phyloP scores from a whole-genome alignment of 2,329 filamentous ascomycete species.

The Rutstroemia sp. region DNA sequence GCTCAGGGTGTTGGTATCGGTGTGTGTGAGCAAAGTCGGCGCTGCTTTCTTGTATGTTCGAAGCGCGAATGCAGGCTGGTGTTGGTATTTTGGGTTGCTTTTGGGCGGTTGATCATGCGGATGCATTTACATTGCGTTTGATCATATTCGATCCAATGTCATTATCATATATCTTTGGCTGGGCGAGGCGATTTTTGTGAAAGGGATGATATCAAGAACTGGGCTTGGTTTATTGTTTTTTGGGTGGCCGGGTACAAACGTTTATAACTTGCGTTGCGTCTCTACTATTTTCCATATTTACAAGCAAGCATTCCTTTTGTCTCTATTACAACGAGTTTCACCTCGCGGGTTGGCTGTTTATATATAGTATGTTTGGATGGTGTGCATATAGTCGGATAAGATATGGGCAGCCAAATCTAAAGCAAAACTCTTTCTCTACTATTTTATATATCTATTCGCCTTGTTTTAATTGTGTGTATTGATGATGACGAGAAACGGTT shows the following conservation, averaged over 20 bases:
- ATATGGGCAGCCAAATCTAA: neutral
- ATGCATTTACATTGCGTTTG: conserved; percentile 22
- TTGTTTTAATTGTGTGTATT: neutral
- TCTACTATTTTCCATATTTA: neutral
- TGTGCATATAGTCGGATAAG: neutral
- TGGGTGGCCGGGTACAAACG: conserved; percentile 6
- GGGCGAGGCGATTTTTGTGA: conserved; percentile 10
- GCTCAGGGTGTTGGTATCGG: conserved; percentile 22
- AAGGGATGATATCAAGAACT: conserved; percentile 11
- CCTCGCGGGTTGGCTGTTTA: neutral
- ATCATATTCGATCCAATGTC: conserved; percentile 11
- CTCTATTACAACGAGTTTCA: neutral
- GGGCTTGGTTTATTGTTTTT: conserved; percentile 3
- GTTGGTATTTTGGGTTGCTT: conserved; percentile 16
- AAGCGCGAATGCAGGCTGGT: conserved; percentile 11
- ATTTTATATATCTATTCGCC: neutral
- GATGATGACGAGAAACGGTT: too few species aligned
- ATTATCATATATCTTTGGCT: conserved; percentile 10
- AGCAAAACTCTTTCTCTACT: neutral
- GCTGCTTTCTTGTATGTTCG: conserved; percentile 23
- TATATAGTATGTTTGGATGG: neutral
- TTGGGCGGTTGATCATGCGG: conserved; percentile 23
- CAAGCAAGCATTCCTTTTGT: neutral
- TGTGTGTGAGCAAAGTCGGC: conserved; percentile 19
- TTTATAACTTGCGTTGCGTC: neutral